Conservation (phyloP, 2,329 filamentous ascomycete genomes). For the Coniosporium tulheliwenetii region DNA sequence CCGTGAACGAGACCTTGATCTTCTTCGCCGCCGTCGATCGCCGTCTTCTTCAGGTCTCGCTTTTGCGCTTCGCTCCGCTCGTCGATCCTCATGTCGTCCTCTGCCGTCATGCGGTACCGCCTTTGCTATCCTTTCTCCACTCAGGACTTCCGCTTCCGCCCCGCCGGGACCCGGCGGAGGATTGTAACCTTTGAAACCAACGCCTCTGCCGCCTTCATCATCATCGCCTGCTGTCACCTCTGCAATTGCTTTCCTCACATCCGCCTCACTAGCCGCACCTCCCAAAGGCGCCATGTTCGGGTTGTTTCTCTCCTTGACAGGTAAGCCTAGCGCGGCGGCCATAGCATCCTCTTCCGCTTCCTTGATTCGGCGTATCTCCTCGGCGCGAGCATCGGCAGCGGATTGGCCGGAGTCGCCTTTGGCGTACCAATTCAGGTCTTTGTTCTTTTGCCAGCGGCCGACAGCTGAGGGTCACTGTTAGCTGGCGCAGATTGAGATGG, state of each 20-base stretch:
- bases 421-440: conserved; percentile 51
- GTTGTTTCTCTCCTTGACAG: conserved; percentile 51
- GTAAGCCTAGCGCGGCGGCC: conserved; percentile 65
- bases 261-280: conserved; percentile 31
- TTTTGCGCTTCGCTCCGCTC: too few relatives aligned
- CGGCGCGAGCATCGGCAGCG: conserved; percentile 42
- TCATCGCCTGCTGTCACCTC: conserved; percentile 27
- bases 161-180: neutral
- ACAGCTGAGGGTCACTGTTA: conserved; percentile 34
- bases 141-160: conserved; percentile 4
- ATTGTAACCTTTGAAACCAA: conserved; percentile 11
- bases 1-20: conserved; percentile 12
- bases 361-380: conserved; percentile 70
- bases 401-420: conserved; percentile 36
- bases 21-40: conserved; percentile 2
- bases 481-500: neutral
- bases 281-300: conserved; percentile 47
- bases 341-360: conserved; percentile 90
- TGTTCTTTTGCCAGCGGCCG: conserved; percentile 77
- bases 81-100: neutral
- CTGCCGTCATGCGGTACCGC: conserved; percentile 5
- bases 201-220: conserved; percentile 13
- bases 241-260: conserved; percentile 39
- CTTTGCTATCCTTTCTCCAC: conserved; percentile 3
- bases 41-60: neutral